A percentile compares a stretch with the other conserved stretches of the same genome.
These are phyloP conservation scores for Daldinia loculata DNA, from an alignment of 495 filamentous ascomycete genomes.

Conservation along the genomic window DNA sequence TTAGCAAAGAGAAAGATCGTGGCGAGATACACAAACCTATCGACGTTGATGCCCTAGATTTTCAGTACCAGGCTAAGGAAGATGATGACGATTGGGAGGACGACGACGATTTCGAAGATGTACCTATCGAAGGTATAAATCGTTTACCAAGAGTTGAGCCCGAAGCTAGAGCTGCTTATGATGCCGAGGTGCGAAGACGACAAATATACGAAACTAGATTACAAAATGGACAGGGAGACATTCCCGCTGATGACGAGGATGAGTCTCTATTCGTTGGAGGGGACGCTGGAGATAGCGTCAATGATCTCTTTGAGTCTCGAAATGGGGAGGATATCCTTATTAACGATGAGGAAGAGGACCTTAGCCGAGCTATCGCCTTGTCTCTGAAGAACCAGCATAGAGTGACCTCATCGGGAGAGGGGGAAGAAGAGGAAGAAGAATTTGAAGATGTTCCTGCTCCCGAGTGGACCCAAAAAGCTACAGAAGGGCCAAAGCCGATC, in stretches of 20 bases:
- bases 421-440: constrained; percentile 51
- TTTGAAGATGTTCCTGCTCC: constrained; percentile 60
- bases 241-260: constrained; percentile 47
- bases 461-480: constrained; percentile 64
- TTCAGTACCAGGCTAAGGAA: constrained; percentile 63
- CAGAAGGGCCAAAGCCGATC: constrained; percentile 62
- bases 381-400: constrained; percentile 68
- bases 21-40: constrained; percentile 84
- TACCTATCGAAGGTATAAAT: constrained; percentile 93
- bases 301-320: constrained; percentile 42
- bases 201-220: constrained; percentile 17
- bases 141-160: constrained; percentile 71
- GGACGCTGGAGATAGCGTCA: constrained; percentile 42
- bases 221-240: constrained; percentile 19
- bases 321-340: constrained; percentile 48
- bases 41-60: constrained; percentile 79
- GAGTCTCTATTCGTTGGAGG: constrained; percentile 75
- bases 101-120: constrained; percentile 88
- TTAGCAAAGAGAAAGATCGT: constrained; percentile 77
- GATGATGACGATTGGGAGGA: constrained; percentile 71
- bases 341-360: constrained; percentile 75
- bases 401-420: constrained; percentile 26
- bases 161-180: background rate
- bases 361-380: constrained; percentile 82
- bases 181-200: too few species aligned